Conservation (phyloP, 306 rosid genomes). For the Pyrus bretschneideri region DNA sequence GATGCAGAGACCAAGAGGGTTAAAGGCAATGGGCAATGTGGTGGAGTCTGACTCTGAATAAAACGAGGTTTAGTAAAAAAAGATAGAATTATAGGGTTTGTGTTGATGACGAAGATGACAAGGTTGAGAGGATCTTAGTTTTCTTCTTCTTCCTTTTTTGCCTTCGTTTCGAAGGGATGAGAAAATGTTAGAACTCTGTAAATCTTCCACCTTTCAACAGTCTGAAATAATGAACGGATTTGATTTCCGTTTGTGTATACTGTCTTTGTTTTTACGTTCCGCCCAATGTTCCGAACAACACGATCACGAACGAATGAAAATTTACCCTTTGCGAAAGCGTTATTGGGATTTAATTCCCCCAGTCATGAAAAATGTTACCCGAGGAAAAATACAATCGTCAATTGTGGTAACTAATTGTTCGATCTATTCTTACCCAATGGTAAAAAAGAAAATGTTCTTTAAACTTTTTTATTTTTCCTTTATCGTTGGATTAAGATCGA, state of each 20-base stretch:
- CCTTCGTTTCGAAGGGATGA: constrained; percentile 10
- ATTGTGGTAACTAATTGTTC: no score
- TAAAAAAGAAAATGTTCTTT: no score
- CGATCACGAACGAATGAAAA: neutral
- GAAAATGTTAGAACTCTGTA: constrained; percentile 29
- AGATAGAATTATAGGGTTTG: constrained; percentile 15
- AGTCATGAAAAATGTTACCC: neutral
- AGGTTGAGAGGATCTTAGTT: neutral
- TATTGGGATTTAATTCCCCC: neutral
- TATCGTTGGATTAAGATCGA: no score
- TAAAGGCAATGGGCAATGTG: constrained; percentile 88
- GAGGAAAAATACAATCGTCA: no score
- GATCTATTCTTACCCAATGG: no score
- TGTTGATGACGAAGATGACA: constrained; percentile 1
- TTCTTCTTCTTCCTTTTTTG: neutral
- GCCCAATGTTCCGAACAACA: no score
- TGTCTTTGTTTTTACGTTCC: neutral
- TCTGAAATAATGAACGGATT: constrained; percentile 14
- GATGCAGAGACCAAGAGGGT: constrained; percentile 84
- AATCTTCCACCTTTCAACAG: constrained; percentile 15
- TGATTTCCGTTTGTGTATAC: constrained; percentile 5
- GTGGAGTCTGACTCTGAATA: constrained; percentile 84
- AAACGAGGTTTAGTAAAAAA: neutral
- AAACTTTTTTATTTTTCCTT: no score
- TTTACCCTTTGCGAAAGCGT: neutral